phyloP scores from a whole-genome alignment of 805 yeast species.

The Tetrapisispora phaffii region DNA sequence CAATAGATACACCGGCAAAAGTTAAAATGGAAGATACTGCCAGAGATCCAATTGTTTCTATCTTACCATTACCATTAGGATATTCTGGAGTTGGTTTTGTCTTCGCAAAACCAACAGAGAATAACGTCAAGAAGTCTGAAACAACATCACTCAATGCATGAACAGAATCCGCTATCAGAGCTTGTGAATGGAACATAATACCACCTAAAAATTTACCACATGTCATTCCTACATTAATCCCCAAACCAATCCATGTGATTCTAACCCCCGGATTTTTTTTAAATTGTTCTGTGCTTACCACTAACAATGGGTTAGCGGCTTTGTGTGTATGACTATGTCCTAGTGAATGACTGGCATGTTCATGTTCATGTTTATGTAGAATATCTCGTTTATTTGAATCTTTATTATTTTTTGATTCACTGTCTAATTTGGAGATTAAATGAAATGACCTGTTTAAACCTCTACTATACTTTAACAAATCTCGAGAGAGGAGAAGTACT shows the following conservation, averaged over 20 bases:
- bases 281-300: conserved; percentile 35
- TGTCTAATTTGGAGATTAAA: background rate
- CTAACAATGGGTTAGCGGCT: conserved; percentile 27
- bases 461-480: background rate
- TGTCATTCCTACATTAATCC: conserved; percentile 80
- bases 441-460: background rate
- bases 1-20: conserved; percentile 84
- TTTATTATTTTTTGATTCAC: background rate
- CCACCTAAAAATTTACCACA: conserved; percentile 84
- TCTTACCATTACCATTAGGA: conserved; percentile 87
- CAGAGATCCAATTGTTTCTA: conserved; percentile 86
- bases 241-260: conserved; percentile 84
- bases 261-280: conserved; percentile 74
- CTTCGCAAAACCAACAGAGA: conserved; percentile 72
- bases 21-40: conserved; percentile 77
- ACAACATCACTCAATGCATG: conserved; percentile 88
- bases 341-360: conserved; percentile 8
- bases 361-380: conserved; percentile 8
- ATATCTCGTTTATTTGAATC: background rate
- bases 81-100: conserved; percentile 48
- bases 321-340: conserved; percentile 30
- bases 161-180: conserved; percentile 86
- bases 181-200: conserved; percentile 84
- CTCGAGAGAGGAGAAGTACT: background rate
- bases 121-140: conserved; percentile 79